Base-by-base conservation (phyloP, 1,284 basidiomycete genomes). In the Ceratobasidium sp. region DNA sequence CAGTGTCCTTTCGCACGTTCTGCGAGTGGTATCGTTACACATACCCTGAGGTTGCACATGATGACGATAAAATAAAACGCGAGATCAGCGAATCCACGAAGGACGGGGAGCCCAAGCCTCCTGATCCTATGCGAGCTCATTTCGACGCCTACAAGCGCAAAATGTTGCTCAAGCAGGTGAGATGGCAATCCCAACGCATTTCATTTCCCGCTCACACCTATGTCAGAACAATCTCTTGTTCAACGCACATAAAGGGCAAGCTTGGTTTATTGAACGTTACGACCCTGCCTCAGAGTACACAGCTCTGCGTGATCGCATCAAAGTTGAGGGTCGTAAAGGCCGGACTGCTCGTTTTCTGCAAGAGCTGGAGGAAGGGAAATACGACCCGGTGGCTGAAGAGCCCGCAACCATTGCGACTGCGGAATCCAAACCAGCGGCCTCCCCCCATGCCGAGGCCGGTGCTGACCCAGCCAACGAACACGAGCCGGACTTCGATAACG, bases 241-340 rank as follows among this genome's bases (percentile, higher is more conserved):
- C 85, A 89, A 96, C 56, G 91, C 93, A 79, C 94, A 96, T 82
- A 87, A 89, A 81, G 91, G 91, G 78, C 92, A 92, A 23, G 90
- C 92, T 9, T 98, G 95, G 95, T 97, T 96, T 83, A 87, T 88
- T 74, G 95, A 98, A 83, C 93, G 93, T 80, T 98, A 98, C 82
- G 92, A 92, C 72, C 89, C 89, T 67, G 80, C 86, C 23, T 82
- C 87, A 60, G 91, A 92, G 77, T 86, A 85, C 77, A 84, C 85
- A 67, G 84, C 84, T 56, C 82, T 94, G 78, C 88, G 95, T 76
- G 84, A 83, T 74, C 85, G 92, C 76, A 86, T 94, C 73, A 87
- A 91, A 80, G 89, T 87, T 79, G 88, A 91, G 77, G 94, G 92
- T 7, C 92, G 93, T 86, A 88, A 86, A 77, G 89, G 89, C 30